Evolutionary conservation across 371 early-diverging fungal genomes (phyloP).

Genomic region (Lichtheimia corymbifera): DNA sequence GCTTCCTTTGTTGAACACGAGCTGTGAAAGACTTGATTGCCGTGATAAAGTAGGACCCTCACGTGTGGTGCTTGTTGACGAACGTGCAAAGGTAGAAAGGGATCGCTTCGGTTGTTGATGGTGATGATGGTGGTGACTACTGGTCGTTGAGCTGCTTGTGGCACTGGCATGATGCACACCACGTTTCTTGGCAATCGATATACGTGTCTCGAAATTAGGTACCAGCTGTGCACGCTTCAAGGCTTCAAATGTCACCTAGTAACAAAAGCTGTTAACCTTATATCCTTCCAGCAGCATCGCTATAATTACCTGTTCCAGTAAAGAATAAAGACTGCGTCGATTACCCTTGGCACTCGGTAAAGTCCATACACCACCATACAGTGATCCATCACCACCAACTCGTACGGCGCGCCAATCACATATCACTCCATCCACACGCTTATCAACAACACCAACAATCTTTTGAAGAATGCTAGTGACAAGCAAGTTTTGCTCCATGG

Average conservation of each 20-base stretch:
- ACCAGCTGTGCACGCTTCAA: constrained; percentile 51
- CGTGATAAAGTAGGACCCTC: constrained; percentile 15
- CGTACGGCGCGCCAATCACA: constrained; percentile 53
- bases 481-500: constrained; percentile 49
- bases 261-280: neutral
- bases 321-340: constrained; percentile 43
- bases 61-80: constrained; percentile 12
- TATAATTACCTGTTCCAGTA: constrained; percentile 39
- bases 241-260: constrained; percentile 48
- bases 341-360: constrained; percentile 37
- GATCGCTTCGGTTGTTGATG: constrained; percentile 19
- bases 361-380: constrained; percentile 52
- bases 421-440: constrained; percentile 50
- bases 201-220: constrained; percentile 54
- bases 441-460: constrained; percentile 48
- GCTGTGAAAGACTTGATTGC: constrained; percentile 33
- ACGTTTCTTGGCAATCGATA: constrained; percentile 48
- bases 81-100: constrained; percentile 14
- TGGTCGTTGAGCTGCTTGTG: constrained; percentile 13
- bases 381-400: constrained; percentile 42
- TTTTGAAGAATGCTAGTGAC: constrained; percentile 54
- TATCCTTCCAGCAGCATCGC: too few relatives aligned
- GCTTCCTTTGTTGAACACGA: constrained; percentile 34
- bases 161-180: constrained; percentile 27
- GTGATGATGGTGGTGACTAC: constrained; percentile 9